These are phyloP conservation scores for Coniferiporia sulphurascens DNA, from an alignment of 1,284 basidiomycete species.

Conservation along the genomic window DNA sequence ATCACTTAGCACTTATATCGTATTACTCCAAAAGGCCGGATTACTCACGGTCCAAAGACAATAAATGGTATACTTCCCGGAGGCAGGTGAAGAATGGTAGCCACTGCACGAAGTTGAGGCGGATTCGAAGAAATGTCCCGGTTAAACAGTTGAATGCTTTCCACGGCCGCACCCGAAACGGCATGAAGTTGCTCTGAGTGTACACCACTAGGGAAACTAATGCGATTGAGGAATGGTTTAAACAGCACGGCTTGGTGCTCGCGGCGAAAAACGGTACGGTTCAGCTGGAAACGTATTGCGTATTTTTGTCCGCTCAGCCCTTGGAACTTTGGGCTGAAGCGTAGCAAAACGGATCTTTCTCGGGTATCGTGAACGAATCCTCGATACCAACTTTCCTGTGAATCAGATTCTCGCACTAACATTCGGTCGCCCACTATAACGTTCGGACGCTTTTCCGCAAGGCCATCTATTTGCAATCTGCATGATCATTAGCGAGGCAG, in stretches of 20 bases:
- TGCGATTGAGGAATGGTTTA: conserved; percentile 34
- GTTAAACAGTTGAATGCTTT: conserved; percentile 33
- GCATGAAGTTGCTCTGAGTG: conserved; percentile 35
- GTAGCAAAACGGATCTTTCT: conserved; percentile 36
- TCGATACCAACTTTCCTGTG: conserved; percentile 39
- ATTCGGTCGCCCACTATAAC: conserved; percentile 51
- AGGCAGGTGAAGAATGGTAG: conserved; percentile 41
- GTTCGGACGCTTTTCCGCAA: conserved; percentile 45
- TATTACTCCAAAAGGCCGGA: not conserved
- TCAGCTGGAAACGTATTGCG: conserved; percentile 46
- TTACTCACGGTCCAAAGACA: conserved; percentile 61
- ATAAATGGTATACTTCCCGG: conserved; percentile 51
- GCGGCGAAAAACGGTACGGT: conserved; percentile 43
- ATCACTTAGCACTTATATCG: not conserved
- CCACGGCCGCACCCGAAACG: conserved; percentile 22
- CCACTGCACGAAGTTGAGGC: conserved; percentile 50
- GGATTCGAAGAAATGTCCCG: conserved; percentile 41
- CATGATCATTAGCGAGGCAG: not conserved
- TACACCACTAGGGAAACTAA: conserved; percentile 45
- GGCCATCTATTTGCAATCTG: conserved; percentile 43
- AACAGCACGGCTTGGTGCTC: conserved; percentile 50
- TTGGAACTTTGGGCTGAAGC: conserved; percentile 40
- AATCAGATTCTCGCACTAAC: conserved; percentile 29
- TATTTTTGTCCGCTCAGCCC: conserved; percentile 38
- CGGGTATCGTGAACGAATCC: conserved; percentile 45